Base-by-base conservation (phyloP, 768 basidiomycete genomes). In the Tephrocybe sp. region DNA sequence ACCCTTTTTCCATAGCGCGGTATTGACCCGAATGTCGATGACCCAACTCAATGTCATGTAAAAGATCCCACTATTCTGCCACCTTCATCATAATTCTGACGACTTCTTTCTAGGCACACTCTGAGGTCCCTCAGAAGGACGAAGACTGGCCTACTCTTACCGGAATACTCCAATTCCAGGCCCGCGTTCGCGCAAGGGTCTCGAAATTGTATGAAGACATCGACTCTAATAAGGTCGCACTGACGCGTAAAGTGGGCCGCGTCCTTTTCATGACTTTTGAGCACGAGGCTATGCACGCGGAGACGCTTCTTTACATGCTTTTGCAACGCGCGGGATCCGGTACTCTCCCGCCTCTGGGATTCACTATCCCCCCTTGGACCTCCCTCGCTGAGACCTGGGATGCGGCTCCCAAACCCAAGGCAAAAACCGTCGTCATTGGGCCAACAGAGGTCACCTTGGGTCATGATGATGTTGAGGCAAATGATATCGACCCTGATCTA, bases 271-370 rank as follows among this genome's bases (percentile, higher is more conserved):
- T 98, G 87, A 88, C 89, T 0, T 83, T 80, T 46, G 93, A 96
- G 67, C 95, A 98, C 58, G 93, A 98, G 63, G 89, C 80, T 4
- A 73, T 91, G 65, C 96, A 98, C 61, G 75, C 79, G 2, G 97
- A 98, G 77, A 99, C 97, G 0, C 73, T 98, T 21, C 73, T 98
- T 3, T 98, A 98, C 67, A 98, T 98, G 92, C 82, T 96, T 9
- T 63, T 95, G 4, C 96, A 93, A 64, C 79, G 83, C 38, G 82
- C 87, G 15, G 89, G 87, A 31, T 80, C 73, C 0, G 87, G 89
- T 3, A 91, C 92, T 2, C 74, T 89, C 32, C 82, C 92, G 4
- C 95, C 97, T 0, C 72, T 76, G 0, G 87, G 83, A 2, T 92
- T 94, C 62, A 67, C 80, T 2, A 60, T 73, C 0, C 97, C 97